Base-by-base conservation (phyloP, 805 yeast species). In the Barnettozyma wickerhamii region DNA sequence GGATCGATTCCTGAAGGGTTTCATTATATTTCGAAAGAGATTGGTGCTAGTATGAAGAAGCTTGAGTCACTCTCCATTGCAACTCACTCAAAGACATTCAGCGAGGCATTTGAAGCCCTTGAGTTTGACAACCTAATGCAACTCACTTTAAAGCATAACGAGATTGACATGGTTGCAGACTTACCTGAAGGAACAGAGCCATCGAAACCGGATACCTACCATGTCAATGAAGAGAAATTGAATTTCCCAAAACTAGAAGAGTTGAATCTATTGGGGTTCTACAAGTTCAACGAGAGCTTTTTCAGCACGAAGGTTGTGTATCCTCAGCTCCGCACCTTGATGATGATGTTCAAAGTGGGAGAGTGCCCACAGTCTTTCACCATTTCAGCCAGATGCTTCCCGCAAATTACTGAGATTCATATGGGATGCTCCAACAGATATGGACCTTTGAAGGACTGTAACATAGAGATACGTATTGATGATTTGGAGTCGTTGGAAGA, bases 391-490 rank as follows among this genome's bases (percentile, higher is more conserved):
- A 35, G 28, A 10, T 40, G 40, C 4, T 54, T 43, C 21, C 58
- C 58, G 6, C 19, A 15, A 1, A 19, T 54, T 13, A 19, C 32
- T 3, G 24, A 36, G 9, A 14, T 54, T 5, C 30, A 27, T 5
- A 30, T 52, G 9, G 46, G 42, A 13, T 52, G 47, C 20, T 23
- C 37, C 17, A 54, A 54, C 35, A 33, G 43, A 26, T 52, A 46
- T 36, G 51, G 53, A 1, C 55, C 50, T 14, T 26, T 53, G 18
- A 46, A 47, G 24, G 41, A 49, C 19, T 46, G 52, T 19, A 46
- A 52, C 26, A 41, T 54, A 15, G 19, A 23, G 7, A 18, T 52
- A 17, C 32, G 31, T 7, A 15, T 52, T 14, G 48, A 46, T 4
- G 35, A 38, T 2, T 15, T 46, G 14, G 23, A 30, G 10, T 9